Conservation (phyloP, 108 stramenopile species). For the Mediolabrus comicus region DNA sequence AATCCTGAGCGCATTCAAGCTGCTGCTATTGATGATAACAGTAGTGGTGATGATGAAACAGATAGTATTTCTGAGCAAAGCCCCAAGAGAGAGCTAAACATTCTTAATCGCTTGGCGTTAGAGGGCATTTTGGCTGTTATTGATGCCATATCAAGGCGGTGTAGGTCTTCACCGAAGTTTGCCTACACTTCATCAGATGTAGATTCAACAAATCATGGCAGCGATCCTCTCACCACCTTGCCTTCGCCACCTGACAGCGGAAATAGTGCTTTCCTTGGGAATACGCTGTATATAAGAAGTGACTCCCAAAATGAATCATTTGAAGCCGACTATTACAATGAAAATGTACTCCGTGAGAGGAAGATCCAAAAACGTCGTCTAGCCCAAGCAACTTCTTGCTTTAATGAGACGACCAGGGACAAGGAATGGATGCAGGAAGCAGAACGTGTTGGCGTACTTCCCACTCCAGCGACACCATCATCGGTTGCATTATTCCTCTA, state of each 20-base stretch:
- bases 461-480: slow-evolving; percentile 44
- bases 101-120: slow-evolving; percentile 79
- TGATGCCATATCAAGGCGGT: slow-evolving; percentile 77
- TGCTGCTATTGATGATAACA: background rate
- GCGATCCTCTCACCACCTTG: background rate
- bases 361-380: slow-evolving; percentile 83
- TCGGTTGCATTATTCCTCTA: slow-evolving; percentile 83
- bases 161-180: slow-evolving; percentile 17
- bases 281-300: slow-evolving; percentile 2
- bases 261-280: slow-evolving; percentile 37
- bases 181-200: background rate
- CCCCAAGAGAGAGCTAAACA: slow-evolving; percentile 50
- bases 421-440: slow-evolving; percentile 84
- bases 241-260: slow-evolving; percentile 35
- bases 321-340: slow-evolving; percentile 25
- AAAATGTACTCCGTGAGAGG: slow-evolving; percentile 67
- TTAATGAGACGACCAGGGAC: slow-evolving; percentile 72
- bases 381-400: slow-evolving; percentile 62
- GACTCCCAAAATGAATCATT: slow-evolving; percentile 6
- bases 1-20: slow-evolving; percentile 16
- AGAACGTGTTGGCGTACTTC: slow-evolving; percentile 63
- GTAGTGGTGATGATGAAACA: slow-evolving; percentile 8
- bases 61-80: slow-evolving; percentile 1
- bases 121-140: slow-evolving; percentile 90
- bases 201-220: background rate